Evolutionary conservation across 192 early-diverging fungal genomes (phyloP).

Genomic region (Lunasporangiospora selenospora): DNA sequence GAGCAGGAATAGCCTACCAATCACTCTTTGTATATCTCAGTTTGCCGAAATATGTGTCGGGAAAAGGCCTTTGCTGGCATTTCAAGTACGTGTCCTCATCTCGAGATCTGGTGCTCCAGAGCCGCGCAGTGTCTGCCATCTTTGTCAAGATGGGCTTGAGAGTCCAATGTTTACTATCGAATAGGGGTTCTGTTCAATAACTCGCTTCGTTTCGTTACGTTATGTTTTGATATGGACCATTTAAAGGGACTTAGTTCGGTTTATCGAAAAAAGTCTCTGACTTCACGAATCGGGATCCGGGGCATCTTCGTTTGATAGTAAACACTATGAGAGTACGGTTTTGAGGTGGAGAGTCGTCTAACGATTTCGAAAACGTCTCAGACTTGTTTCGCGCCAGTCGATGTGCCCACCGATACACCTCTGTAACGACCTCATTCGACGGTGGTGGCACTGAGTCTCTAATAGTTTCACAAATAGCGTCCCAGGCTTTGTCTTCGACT

Average conservation of each 20-base stretch:
- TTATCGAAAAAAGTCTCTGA: no score
- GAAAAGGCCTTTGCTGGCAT: slow-evolving; percentile 10
- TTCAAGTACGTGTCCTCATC: slow-evolving; percentile 30
- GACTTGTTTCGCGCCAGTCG: slow-evolving; percentile 13
- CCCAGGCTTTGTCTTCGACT: slow-evolving; percentile 15
- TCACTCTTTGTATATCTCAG: slow-evolving; percentile 22
- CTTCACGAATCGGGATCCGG: no score
- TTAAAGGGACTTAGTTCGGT: no score
- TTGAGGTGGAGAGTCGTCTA: slow-evolving; percentile 20
- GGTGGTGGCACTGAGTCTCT: slow-evolving; percentile 15
- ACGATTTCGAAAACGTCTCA: slow-evolving; percentile 6
- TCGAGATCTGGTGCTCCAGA: slow-evolving; percentile 12
- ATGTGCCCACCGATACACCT: slow-evolving; percentile 20
- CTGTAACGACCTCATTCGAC: slow-evolving; percentile 5
- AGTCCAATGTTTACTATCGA: no score
- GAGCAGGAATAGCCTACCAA: slow-evolving; percentile 17
- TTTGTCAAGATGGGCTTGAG: slow-evolving; percentile 29
- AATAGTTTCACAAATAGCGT: slow-evolving; percentile 8
- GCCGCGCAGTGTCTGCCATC: slow-evolving; percentile 19
- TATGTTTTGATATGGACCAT: no score
- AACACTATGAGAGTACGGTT: no score
- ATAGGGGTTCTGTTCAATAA: no score
- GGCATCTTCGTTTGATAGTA: no score
- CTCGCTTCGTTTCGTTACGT: no score
- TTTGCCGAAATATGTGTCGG: slow-evolving; percentile 23